phyloP scores from a whole-genome alignment of 2,329 filamentous ascomycete species.

The Bertia moriformis region DNA sequence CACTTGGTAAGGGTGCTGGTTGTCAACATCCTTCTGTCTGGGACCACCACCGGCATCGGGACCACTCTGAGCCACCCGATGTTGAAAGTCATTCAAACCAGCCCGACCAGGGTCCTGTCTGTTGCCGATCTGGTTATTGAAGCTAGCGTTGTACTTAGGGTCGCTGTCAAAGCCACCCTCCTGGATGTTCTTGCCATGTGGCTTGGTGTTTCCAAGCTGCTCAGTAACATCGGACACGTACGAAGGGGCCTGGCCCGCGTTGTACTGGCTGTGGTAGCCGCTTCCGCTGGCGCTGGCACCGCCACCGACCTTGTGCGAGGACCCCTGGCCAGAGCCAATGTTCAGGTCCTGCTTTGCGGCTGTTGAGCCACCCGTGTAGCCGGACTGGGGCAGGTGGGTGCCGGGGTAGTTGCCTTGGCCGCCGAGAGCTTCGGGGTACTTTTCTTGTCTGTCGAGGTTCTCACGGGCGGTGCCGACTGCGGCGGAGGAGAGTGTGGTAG shows the following conservation, averaged over 20 bases:
- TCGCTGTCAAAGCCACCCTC: conserved; percentile 5
- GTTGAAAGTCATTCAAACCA: conserved; percentile 5
- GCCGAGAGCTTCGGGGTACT: conserved; percentile 1
- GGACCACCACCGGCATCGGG: not conserved
- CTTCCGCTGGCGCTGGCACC: not conserved
- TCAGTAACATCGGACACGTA: not conserved
- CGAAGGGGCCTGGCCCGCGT: not conserved
- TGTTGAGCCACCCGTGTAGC: not conserved
- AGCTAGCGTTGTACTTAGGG: conserved; percentile 4
- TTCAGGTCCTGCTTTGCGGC: not conserved
- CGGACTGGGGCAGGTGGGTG: not conserved
- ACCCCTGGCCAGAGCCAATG: not conserved
- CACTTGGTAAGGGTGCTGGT: not conserved
- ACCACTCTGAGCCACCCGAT: not conserved
- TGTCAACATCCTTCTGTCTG: not conserved
- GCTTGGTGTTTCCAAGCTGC: not conserved
- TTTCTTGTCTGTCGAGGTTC: conserved; percentile 1
- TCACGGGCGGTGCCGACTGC: not conserved
- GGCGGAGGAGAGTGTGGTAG: conserved; percentile 4
- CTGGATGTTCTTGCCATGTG: conserved; percentile 2
- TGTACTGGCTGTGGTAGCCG: conserved; percentile 2
- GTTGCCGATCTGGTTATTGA: conserved; percentile 5
- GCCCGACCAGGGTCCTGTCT: conserved; percentile 7
- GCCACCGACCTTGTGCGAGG: not conserved
- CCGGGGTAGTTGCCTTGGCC: conserved; percentile 1